Conservation (phyloP, 1,284 basidiomycete species). For the Anthracocystis walkeri region DNA sequence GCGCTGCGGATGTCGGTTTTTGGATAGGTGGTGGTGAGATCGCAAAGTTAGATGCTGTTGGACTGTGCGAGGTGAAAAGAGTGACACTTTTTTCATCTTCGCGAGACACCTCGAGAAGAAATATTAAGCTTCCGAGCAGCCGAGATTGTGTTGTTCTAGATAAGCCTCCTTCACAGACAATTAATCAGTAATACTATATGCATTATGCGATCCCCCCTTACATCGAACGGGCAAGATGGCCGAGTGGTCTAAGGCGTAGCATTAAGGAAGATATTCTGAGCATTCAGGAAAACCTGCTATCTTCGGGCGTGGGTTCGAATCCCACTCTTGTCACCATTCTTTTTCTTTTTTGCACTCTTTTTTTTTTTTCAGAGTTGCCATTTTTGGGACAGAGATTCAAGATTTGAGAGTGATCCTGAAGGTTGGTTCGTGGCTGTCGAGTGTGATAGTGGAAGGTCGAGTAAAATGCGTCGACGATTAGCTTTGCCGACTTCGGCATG, state of each 20-base stretch:
- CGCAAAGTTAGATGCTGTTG: neutral
- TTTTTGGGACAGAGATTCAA: neutral
- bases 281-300: slow-evolving; percentile 46
- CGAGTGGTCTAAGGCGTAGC: slow-evolving; percentile 70
- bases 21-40: neutral
- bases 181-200: neutral
- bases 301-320: slow-evolving; percentile 70
- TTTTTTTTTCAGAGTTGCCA: neutral
- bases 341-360: slow-evolving; percentile 16
- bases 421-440: neutral
- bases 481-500: neutral
- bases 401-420: neutral
- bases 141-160: slow-evolving; percentile 3
- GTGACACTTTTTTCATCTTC: no score
- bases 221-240: slow-evolving; percentile 62
- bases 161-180: neutral
- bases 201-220: neutral
- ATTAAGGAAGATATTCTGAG: slow-evolving; percentile 54
- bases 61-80: slow-evolving; percentile 1
- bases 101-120: neutral
- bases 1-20: neutral
- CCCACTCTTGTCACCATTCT: slow-evolving; percentile 67
- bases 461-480: neutral
- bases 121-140: slow-evolving; percentile 18
- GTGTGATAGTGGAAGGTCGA: neutral